Evolutionary conservation across 164 flowering plant genomes (phyloP), one percentile per base, ranked within the genome.

Genomic region (Aristolochia californica): DNA sequence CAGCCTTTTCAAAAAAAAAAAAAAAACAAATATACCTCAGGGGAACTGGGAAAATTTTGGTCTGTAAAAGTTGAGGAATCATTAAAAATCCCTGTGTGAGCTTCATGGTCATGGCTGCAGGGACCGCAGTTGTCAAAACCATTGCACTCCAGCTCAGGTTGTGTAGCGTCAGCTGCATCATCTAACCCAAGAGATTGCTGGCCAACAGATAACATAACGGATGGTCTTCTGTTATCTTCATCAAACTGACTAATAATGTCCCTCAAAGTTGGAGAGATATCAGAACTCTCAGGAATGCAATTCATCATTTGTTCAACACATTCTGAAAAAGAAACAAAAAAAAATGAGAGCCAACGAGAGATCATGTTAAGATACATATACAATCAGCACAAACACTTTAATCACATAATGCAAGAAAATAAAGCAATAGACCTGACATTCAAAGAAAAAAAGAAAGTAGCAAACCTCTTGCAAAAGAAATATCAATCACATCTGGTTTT

Each of bases 401-500:
- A 47, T 13, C 20, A 54, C 23, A 22, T 47, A 50, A 8, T 50
- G 15, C 15, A 22, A 50, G 54, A 13, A 50, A 9, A 23, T 2
- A 50, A 13, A 23, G 15, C 27, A 22, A 22, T 12, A 50, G 23
- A 23, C n/a, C n/a, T n/a, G n/a, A n/a, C n/a, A n/a, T n/a, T n/a
- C n/a, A n/a, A n/a, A n/a, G n/a, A n/a, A n/a, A n/a, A n/a, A n/a
- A n/a, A n/a, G n/a, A n/a, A n/a, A n/a, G n/a, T n/a, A n/a, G n/a
- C n/a, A n/a, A n/a, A n/a, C 98, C 98, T 76, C 60, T 79, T 34
- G 84, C 85, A 78, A 86, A 85, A 63, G 90, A 76, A 53, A 89
- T 60, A 78, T 94, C 97, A 70, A 90, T 75, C 49, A 59, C 57
- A 16, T 80, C 87, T n/a, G 71, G 55, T 16, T 48, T 59, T 57